These are phyloP conservation scores for Tricholoma hemisulphureum DNA, from an alignment of 768 basidiomycete genomes.

Conservation along the genomic window DNA sequence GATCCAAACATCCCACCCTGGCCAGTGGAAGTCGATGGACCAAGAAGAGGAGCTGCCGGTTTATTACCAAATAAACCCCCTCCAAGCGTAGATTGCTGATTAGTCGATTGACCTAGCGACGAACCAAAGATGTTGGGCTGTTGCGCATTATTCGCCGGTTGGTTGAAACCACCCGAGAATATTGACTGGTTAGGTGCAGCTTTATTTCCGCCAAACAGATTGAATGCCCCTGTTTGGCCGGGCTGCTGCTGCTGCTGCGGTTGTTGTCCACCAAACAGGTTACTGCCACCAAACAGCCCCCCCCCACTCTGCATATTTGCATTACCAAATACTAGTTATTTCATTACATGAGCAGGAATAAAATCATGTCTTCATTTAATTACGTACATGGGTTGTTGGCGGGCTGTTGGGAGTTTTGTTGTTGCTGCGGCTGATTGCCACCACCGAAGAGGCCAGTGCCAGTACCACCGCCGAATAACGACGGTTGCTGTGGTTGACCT, in stretches of 20 bases:
- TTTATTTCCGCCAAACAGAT: conserved; percentile 47
- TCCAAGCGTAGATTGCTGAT: conserved; percentile 45
- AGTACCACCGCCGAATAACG: conserved; percentile 30
- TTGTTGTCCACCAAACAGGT: conserved; percentile 36
- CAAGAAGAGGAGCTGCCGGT: conserved; percentile 49
- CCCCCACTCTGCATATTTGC: conserved; percentile 19
- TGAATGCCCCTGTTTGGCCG: conserved; percentile 30
- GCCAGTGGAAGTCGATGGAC: conserved; percentile 39
- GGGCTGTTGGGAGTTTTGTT: conserved; percentile 31
- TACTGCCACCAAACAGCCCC: conserved; percentile 38
- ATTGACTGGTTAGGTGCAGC: conserved; percentile 32
- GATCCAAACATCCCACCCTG: conserved; percentile 44
- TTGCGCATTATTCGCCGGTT: conserved; percentile 26
- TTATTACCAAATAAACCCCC: conserved; percentile 52
- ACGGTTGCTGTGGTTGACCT: conserved; percentile 26
- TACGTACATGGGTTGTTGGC: conserved; percentile 36
- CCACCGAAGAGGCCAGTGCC: conserved; percentile 34
- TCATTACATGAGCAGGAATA: neutral
- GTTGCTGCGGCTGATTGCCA: conserved; percentile 26
- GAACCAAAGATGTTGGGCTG: conserved; percentile 51
- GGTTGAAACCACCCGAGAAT: conserved; percentile 44
- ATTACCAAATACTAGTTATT: conserved; percentile 36
- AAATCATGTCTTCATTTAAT: neutral
- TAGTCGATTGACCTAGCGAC: conserved; percentile 43
- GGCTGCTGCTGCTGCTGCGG: conserved; percentile 38